These are phyloP conservation scores for Talaromyces islandicus DNA, from an alignment of 2,329 filamentous ascomycete species.

Conservation along the genomic window DNA sequence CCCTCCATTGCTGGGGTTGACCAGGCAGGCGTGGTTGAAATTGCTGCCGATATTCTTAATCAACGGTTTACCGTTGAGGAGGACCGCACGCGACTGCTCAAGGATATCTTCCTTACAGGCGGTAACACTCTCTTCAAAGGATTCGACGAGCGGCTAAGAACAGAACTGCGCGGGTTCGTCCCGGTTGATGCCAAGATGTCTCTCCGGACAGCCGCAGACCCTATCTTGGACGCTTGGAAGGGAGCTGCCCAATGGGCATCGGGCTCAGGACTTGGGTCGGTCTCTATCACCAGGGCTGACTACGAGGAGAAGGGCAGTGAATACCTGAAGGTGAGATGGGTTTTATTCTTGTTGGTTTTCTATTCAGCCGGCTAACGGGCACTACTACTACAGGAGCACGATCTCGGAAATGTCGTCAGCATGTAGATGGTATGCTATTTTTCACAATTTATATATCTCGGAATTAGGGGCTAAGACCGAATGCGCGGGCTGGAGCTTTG, in stretches of 20 bases:
- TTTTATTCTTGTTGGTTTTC: neutral
- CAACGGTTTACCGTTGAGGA: slow-evolving; percentile 61
- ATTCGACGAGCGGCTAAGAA: slow-evolving; percentile 74
- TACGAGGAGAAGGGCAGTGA: slow-evolving; percentile 89
- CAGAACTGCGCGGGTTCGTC: slow-evolving; percentile 66
- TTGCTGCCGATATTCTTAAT: slow-evolving; percentile 80
- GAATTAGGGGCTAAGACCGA: neutral
- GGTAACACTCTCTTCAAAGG: slow-evolving; percentile 80
- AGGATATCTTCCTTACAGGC: slow-evolving; percentile 90
- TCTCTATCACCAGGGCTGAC: slow-evolving; percentile 71
- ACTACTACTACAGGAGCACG: slow-evolving; percentile 27
- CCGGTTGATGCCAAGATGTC: slow-evolving; percentile 62
- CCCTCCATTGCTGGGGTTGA: slow-evolving; percentile 87
- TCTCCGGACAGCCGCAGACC: slow-evolving; percentile 68
- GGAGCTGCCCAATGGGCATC: slow-evolving; percentile 81
- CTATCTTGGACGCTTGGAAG: slow-evolving; percentile 83
- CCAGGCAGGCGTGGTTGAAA: slow-evolving; percentile 89
- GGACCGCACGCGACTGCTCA: slow-evolving; percentile 64
- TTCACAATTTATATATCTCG: neutral
- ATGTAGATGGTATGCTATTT: neutral
- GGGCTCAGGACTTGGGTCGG: slow-evolving; percentile 52
- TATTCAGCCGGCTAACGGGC: slow-evolving; percentile 10
- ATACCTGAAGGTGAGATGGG: slow-evolving; percentile 68
- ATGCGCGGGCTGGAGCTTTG: neutral
- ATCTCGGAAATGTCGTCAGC: slow-evolving; percentile 28